Evolutionary conservation across 2,329 filamentous ascomycete species (phyloP).

Genomic region (Scytalidium lignicola): DNA sequence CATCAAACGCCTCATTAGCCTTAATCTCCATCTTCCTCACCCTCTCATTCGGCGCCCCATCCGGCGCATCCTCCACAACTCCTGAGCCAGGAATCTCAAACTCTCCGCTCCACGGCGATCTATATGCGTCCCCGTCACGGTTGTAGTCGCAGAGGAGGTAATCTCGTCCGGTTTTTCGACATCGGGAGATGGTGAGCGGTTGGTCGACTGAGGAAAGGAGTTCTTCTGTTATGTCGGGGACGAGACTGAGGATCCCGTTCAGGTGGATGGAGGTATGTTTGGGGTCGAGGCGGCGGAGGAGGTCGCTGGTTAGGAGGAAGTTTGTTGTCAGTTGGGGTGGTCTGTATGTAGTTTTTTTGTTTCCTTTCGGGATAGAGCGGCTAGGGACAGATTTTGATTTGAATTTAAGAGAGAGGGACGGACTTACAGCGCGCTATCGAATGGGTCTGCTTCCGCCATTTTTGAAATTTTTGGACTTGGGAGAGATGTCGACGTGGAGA

Average conservation of each 20-base stretch:
- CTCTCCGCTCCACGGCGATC: slow-evolving; percentile 98
- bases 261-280: slow-evolving; percentile 88
- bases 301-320: slow-evolving; percentile 65
- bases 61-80: slow-evolving; percentile 55
- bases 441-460: slow-evolving; percentile 28
- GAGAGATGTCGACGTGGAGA: not conserved
- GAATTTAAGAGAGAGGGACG: too few relatives aligned
- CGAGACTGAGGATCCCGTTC: slow-evolving; percentile 79
- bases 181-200: slow-evolving; percentile 80
- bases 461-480: slow-evolving; percentile 8
- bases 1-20: slow-evolving; percentile 93
- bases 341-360: too few relatives aligned
- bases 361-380: too few relatives aligned
- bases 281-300: slow-evolving; percentile 94
- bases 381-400: too few relatives aligned
- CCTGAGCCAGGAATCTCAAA: slow-evolving; percentile 80
- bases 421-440: slow-evolving; percentile 31
- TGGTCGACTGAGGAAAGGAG: slow-evolving; percentile 97
- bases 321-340: not conserved
- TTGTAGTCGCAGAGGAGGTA: slow-evolving; percentile 99
- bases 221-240: slow-evolving; percentile 91
- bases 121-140: slow-evolving; percentile 95
- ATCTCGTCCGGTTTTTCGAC: slow-evolving; percentile 83
- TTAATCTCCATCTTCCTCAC: slow-evolving; percentile 90
- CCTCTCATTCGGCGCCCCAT: slow-evolving; percentile 83